Conservation (phyloP, 768 basidiomycete genomes). For the Steccherinum ochraceum region DNA sequence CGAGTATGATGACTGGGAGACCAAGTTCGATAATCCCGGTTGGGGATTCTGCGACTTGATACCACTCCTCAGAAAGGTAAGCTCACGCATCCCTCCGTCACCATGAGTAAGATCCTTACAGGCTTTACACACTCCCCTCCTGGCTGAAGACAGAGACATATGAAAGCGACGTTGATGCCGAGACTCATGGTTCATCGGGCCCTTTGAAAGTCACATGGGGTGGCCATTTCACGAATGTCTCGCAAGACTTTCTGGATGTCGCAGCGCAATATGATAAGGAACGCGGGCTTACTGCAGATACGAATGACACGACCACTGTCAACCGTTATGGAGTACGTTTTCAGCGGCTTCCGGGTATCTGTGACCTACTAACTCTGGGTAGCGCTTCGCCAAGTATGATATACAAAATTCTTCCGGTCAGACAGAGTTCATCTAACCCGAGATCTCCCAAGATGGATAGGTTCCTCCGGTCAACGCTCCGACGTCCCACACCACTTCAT, state of each 20-base stretch:
- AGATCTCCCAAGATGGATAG: too few relatives aligned
- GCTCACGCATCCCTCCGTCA: too few relatives aligned
- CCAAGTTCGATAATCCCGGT: slow-evolving; percentile 40
- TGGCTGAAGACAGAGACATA: slow-evolving; percentile 31
- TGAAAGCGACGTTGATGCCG: slow-evolving; percentile 16
- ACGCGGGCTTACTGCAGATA: slow-evolving; percentile 38
- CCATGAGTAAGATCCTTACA: too few relatives aligned
- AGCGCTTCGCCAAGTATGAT: slow-evolving; percentile 2
- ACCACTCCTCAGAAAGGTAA: slow-evolving; percentile 44
- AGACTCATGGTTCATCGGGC: slow-evolving; percentile 30
- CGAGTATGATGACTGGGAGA: slow-evolving; percentile 57
- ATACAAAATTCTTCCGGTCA: too few relatives aligned
- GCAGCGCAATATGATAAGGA: slow-evolving; percentile 42
- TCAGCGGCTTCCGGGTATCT: not conserved
- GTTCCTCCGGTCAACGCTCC: slow-evolving; percentile 45
- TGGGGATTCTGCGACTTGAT: slow-evolving; percentile 52
- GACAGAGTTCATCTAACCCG: too few relatives aligned
- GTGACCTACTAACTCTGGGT: not conserved
- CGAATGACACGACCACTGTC: slow-evolving; percentile 35
- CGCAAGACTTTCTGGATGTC: slow-evolving; percentile 40
- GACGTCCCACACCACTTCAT: slow-evolving; percentile 42
- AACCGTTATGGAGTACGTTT: slow-evolving; percentile 40
- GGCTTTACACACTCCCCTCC: too few relatives aligned
- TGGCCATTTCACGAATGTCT: slow-evolving; percentile 32
- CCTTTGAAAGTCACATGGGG: slow-evolving; percentile 34